Evolutionary conservation across 2,329 filamentous ascomycete species (phyloP).

Genomic region (Cercospora zeina): DNA sequence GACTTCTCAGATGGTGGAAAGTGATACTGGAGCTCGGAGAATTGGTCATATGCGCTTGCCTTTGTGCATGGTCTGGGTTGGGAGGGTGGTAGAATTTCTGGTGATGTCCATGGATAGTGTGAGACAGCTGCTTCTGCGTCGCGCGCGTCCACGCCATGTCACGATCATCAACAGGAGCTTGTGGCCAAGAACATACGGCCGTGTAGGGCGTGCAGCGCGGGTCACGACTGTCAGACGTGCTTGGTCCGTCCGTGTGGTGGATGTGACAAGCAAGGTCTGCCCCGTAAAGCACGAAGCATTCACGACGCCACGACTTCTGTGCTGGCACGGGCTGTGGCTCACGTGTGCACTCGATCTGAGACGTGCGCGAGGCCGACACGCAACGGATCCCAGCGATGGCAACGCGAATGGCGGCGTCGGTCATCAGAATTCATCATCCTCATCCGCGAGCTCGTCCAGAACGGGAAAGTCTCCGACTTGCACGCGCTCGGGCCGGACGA

Average conservation of each 20-base stretch:
- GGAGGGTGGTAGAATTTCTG: neutral
- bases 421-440: constrained; percentile 67
- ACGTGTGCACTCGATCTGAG: constrained; percentile 6
- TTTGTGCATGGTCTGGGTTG: neutral
- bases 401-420: constrained; percentile 13
- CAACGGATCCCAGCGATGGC: constrained; percentile 1
- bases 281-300: constrained; percentile 13
- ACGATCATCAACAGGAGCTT: neutral
- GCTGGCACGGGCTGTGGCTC: constrained; percentile 13
- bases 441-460: constrained; percentile 69
- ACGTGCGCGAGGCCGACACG: neutral
- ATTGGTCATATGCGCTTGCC: neutral
- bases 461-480: constrained; percentile 72
- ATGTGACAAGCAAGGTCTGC: constrained; percentile 18
- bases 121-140: constrained; percentile 4
- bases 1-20: neutral
- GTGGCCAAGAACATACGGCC: neutral
- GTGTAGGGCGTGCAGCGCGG: constrained; percentile 1
- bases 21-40: neutral
- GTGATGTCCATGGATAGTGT: neutral
- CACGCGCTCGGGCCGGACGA: constrained; percentile 75
- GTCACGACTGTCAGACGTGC: constrained; percentile 12
- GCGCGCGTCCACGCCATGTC: neutral
- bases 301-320: constrained; percentile 1
- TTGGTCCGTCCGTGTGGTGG: constrained; percentile 9